Conservation (phyloP, 495 filamentous ascomycete species). For the Penicillium steckii region DNA sequence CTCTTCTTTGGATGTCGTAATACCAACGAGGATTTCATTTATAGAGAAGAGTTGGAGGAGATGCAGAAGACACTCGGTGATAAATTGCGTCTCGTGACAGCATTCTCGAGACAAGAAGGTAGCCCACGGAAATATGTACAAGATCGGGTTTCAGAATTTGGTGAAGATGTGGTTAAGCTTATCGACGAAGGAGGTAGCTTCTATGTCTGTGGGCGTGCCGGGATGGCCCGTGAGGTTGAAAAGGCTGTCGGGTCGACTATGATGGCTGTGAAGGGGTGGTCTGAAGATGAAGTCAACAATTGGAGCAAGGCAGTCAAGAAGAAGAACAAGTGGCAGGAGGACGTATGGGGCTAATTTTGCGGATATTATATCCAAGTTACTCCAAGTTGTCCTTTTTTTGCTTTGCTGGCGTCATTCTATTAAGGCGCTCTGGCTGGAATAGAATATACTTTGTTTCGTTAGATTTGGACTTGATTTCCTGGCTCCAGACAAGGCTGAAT, state of each 20-base stretch:
- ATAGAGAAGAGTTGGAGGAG: constrained; percentile 36
- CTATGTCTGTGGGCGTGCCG: constrained; percentile 51
- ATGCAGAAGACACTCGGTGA: constrained; percentile 24
- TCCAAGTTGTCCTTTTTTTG: neutral
- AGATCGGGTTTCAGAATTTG: constrained; percentile 36
- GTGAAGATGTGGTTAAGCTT: constrained; percentile 31
- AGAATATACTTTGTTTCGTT: too few species aligned
- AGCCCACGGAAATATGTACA: constrained; percentile 37
- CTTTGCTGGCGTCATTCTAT: neutral
- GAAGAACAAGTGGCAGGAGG: constrained; percentile 50
- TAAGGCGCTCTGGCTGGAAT: neutral
- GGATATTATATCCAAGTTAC: too few species aligned
- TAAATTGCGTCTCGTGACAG: constrained; percentile 30
- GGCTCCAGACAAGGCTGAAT: too few species aligned
- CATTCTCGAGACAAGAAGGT: constrained; percentile 30
- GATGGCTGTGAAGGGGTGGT: constrained; percentile 29
- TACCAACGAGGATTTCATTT: constrained; percentile 43
- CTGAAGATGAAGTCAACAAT: constrained; percentile 33
- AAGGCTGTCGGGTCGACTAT: constrained; percentile 33
- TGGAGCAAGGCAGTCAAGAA: constrained; percentile 46
- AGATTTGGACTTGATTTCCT: too few species aligned
- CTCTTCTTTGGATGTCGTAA: constrained; percentile 49
- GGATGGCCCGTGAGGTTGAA: constrained; percentile 52
- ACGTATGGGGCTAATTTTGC: constrained; percentile 36
- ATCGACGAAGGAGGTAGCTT: constrained; percentile 41